Percentiles rank a stretch among this genome's conserved stretches.
Evolutionary conservation across 2,329 filamentous ascomycete genomes (phyloP).

Genomic region (Chrysoporthe cubensis): DNA sequence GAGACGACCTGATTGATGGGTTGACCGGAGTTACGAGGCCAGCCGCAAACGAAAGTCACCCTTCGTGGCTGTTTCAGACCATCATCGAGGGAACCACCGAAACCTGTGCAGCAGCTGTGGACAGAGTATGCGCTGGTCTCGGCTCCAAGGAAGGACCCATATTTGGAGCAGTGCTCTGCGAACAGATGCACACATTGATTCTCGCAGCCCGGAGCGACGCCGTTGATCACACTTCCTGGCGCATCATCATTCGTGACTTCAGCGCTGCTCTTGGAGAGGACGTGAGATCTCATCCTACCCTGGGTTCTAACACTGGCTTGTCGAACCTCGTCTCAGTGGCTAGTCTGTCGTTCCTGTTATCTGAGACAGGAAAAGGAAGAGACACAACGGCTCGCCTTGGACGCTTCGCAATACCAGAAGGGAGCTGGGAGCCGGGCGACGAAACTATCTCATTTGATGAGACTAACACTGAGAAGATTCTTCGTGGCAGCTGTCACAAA

Average conservation of each 20-base stretch:
- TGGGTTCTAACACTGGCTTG: background rate
- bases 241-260: background rate
- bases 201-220: background rate
- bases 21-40: background rate
- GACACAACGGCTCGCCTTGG: background rate
- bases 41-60: background rate
- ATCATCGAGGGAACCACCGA: background rate
- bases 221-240: background rate
- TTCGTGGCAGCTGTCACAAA: background rate
- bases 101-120: background rate
- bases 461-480: background rate
- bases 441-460: background rate
- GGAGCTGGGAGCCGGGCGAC: background rate
- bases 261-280: background rate
- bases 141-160: background rate
- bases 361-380: background rate
- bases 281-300: background rate
- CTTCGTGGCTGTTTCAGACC: background rate
- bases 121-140: background rate
- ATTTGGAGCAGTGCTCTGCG: background rate
- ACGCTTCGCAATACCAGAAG: background rate
- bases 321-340: background rate
- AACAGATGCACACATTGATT: background rate
- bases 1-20: background rate
- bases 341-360: background rate